Percentiles rank a stretch among this genome's conserved stretches.
Conservation (phyloP, 768 basidiomycete species). For the Lactifluus echinatus region DNA sequence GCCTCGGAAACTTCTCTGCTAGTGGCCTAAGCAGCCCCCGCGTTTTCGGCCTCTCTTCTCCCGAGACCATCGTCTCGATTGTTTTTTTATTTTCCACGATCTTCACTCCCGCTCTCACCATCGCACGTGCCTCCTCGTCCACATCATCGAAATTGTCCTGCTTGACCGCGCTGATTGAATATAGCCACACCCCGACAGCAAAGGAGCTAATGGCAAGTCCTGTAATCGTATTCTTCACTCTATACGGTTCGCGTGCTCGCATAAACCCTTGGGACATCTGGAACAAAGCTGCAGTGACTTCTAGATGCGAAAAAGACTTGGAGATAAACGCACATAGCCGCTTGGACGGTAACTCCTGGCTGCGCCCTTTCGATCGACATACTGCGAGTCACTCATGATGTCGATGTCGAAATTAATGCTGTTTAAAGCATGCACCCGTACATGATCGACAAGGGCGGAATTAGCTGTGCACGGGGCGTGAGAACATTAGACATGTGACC, state of each 20-base stretch:
- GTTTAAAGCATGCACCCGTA: background rate
- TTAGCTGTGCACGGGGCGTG: background rate
- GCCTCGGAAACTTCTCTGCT: constrained; percentile 9
- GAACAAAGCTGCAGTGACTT: background rate
- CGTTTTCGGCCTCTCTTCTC: background rate
- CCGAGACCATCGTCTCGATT: background rate
- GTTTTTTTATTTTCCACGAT: background rate
- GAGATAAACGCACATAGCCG: constrained; percentile 36
- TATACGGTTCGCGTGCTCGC: constrained; percentile 83
- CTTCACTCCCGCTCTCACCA: constrained; percentile 13
- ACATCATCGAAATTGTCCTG: constrained; percentile 21
- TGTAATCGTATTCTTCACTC: constrained; percentile 67
- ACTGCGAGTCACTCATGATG: constrained; percentile 22
- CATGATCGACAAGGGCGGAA: background rate
- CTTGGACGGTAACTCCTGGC: constrained; percentile 46
- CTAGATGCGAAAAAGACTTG: background rate
- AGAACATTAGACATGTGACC: background rate
- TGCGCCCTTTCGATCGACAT: constrained; percentile 36
- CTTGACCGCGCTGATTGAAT: constrained; percentile 64
- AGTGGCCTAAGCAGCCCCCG: background rate
- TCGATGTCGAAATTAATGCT: background rate
- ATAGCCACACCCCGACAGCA: constrained; percentile 76
- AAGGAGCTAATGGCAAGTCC: constrained; percentile 67
- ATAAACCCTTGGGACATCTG: constrained; percentile 72
- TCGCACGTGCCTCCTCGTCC: constrained; percentile 53